phyloP scores from a whole-genome alignment of 2,329 filamentous ascomycete genomes.

The Colletotrichum phormii region DNA sequence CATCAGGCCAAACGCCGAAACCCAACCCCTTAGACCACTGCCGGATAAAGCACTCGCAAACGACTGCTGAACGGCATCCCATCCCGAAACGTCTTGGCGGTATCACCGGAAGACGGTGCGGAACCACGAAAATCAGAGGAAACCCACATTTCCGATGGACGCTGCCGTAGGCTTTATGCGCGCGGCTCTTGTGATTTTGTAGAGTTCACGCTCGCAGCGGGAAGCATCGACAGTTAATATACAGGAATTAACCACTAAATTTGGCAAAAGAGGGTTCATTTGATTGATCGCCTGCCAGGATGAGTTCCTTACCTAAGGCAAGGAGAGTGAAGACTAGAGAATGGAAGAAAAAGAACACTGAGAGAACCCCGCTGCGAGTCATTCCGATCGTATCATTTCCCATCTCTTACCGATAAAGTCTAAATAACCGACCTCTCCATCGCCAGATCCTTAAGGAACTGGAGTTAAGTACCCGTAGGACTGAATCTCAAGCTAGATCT shows the following conservation, averaged over 20 bases:
- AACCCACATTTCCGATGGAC: neutral
- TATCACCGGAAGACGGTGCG: neutral
- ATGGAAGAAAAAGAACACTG: neutral
- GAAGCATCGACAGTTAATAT: neutral
- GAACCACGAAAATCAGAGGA: neutral
- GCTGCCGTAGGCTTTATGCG: neutral
- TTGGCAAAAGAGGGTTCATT: neutral
- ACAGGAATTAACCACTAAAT: no score
- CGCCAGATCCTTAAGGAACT: no score
- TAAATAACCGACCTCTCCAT: neutral
- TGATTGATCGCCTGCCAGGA: constrained; percentile 4
- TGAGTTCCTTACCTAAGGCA: neutral
- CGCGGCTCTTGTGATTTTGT: neutral
- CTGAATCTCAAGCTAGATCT: neutral
- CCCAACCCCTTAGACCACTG: neutral
- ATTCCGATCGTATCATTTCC: neutral
- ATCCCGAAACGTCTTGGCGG: neutral
- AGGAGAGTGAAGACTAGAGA: neutral
- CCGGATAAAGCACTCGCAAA: neutral
- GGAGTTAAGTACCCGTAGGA: no score
- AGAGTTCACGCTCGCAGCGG: constrained; percentile 5
- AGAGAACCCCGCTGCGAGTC: neutral
- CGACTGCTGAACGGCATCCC: neutral
- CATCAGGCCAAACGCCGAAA: neutral
- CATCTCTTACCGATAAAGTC: neutral